phyloP scores from a whole-genome alignment of 768 basidiomycete species.

The Rhizopogon rudus region DNA sequence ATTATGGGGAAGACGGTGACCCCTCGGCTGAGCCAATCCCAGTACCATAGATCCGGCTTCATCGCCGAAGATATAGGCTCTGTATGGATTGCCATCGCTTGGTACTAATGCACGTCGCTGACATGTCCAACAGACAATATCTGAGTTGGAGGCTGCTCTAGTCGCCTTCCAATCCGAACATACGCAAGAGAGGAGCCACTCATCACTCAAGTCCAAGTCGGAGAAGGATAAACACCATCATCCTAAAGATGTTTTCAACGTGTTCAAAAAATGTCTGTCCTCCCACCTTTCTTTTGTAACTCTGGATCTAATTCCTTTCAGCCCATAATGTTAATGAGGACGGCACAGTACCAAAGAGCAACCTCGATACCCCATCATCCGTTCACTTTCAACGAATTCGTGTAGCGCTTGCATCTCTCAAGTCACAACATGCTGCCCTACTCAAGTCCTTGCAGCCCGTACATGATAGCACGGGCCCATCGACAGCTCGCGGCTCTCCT shows the following conservation, averaged over 20 bases:
- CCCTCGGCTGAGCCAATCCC: conserved; percentile 38
- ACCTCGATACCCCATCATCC: conserved; percentile 13
- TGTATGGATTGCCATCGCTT: conserved; percentile 35
- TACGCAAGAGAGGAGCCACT: conserved; percentile 30
- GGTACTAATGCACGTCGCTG: neutral
- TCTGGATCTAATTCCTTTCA: conserved; percentile 2
- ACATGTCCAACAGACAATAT: conserved; percentile 41
- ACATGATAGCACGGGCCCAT: conserved; percentile 22
- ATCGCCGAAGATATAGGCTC: conserved; percentile 64
- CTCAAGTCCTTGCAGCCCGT: conserved; percentile 35
- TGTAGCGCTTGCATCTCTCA: conserved; percentile 47
- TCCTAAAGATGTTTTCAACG: conserved; percentile 41
- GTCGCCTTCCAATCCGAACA: conserved; percentile 35
- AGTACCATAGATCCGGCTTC: conserved; percentile 43
- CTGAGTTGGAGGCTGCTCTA: conserved; percentile 54
- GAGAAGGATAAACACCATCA: conserved; percentile 43
- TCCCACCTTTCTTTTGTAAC: conserved; percentile 22
- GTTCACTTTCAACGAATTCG: conserved; percentile 39
- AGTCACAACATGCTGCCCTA: conserved; percentile 53
- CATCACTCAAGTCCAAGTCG: conserved; percentile 27
- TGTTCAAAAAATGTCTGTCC: conserved; percentile 57
- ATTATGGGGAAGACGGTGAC: conserved; percentile 26
- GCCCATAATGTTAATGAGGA: conserved; percentile 21
- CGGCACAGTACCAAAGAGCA: conserved; percentile 13
- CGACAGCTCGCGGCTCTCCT: conserved; percentile 23